Conservation (phyloP, 2,329 filamentous ascomycete species). For the Sporothrix globosa region DNA sequence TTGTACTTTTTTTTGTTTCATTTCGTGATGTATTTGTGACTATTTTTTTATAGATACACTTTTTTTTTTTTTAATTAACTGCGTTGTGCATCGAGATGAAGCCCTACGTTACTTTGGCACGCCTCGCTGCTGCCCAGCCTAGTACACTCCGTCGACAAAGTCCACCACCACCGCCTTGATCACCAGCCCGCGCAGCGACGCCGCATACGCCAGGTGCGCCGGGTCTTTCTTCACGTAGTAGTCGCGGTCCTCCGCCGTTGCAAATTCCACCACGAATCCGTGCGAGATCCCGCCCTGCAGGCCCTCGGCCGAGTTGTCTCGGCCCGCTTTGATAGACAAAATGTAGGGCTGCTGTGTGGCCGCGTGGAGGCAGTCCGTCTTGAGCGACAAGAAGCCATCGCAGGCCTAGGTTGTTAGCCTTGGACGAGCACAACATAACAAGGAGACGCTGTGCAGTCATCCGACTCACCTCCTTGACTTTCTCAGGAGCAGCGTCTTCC, state of each 20-base stretch:
- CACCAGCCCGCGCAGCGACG: slow-evolving; percentile 9
- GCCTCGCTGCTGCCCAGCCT: not conserved
- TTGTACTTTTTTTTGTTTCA: not conserved
- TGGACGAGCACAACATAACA: not conserved
- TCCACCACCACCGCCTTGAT: slow-evolving; percentile 25
- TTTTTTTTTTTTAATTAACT: no score
- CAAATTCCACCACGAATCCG: slow-evolving; percentile 70
- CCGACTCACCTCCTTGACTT: not conserved
- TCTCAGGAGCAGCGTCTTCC: not conserved
- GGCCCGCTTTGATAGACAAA: slow-evolving; percentile 59
- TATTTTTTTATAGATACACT: not conserved
- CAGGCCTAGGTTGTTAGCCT: slow-evolving; percentile 39
- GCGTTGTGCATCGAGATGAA: no score
- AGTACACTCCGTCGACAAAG: slow-evolving; percentile 19
- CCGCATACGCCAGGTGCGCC: slow-evolving; percentile 61
- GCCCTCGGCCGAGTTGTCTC: slow-evolving; percentile 65
- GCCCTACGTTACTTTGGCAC: no score
- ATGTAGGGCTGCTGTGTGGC: slow-evolving; percentile 63
- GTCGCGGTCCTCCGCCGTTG: slow-evolving; percentile 63
- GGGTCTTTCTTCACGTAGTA: slow-evolving; percentile 71
- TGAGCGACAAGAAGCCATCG: slow-evolving; percentile 52
- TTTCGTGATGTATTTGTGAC: not conserved
- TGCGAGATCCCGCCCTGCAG: slow-evolving; percentile 67
- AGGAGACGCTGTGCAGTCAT: not conserved
- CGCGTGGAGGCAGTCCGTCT: slow-evolving; percentile 64